Conservation (phyloP, 805 yeast species). For the Candida namnaoensis region DNA sequence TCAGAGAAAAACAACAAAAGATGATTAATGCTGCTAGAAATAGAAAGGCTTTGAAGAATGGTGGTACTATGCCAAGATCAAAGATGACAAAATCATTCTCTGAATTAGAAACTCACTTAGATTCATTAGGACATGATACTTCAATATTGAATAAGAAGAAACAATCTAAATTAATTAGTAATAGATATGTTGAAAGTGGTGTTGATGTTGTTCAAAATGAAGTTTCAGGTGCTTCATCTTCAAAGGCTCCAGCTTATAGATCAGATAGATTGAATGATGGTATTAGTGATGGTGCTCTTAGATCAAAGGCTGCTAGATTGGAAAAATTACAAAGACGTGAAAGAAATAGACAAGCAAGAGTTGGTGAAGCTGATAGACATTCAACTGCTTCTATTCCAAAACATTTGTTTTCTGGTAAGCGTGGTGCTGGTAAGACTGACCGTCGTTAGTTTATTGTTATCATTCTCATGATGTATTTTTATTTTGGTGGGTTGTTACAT, state of each 20-base stretch:
- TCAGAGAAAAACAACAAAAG: constrained; percentile 88
- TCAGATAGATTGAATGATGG: constrained; percentile 82
- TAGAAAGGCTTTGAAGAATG: constrained; percentile 81
- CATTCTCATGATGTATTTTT: too few relatives aligned
- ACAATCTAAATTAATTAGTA: constrained; percentile 25
- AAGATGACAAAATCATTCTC: constrained; percentile 65
- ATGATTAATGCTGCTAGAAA: constrained; percentile 86
- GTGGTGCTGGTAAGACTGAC: constrained; percentile 91
- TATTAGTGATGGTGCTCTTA: constrained; percentile 68
- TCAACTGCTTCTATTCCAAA: constrained; percentile 78
- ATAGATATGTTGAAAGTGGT: constrained; percentile 46
- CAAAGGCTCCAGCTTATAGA: constrained; percentile 37
- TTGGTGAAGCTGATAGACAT: constrained; percentile 95
- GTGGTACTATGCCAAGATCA: constrained; percentile 85
- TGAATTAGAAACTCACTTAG: constrained; percentile 86
- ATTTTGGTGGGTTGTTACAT: too few relatives aligned
- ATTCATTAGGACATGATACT: constrained; percentile 83
- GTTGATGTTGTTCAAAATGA: constrained; percentile 69
- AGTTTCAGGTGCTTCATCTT: constrained; percentile 27
- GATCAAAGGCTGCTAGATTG: constrained; percentile 81
- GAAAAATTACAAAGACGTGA: constrained; percentile 88
- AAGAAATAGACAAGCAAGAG: constrained; percentile 85
- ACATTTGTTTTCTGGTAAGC: constrained; percentile 93
- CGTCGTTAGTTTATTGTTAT: constrained; percentile 46
- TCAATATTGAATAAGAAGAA: constrained; percentile 49